A percentile compares a stretch with the other conserved stretches of the same genome.
These are phyloP conservation scores for Nicotiana noctiflora DNA, from an alignment of 257 asterid species.

Conservation along the genomic window DNA sequence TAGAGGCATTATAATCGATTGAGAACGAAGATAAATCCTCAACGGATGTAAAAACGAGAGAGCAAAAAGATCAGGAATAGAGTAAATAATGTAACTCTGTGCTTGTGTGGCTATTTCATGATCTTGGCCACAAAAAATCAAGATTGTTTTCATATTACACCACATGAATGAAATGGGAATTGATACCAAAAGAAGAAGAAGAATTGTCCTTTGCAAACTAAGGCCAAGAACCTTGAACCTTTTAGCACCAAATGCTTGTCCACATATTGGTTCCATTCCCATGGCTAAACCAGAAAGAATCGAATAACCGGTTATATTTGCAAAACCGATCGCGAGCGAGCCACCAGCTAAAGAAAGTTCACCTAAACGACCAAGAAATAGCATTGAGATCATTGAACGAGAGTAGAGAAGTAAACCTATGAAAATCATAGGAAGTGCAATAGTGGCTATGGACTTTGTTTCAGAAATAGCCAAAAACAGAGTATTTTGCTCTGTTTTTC, in stretches of 20 bases:
- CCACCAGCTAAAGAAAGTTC: slow-evolving; percentile 36
- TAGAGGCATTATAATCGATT: slow-evolving; percentile 46
- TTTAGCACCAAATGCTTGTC: slow-evolving; percentile 55
- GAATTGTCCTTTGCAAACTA: slow-evolving; percentile 33
- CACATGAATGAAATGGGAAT: slow-evolving; percentile 40
- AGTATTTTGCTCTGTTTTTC: not conserved
- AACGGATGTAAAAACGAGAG: slow-evolving; percentile 47
- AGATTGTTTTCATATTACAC: slow-evolving; percentile 38
- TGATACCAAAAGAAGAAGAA: slow-evolving; percentile 32
- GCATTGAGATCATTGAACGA: slow-evolving; percentile 9
- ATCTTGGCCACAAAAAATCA: slow-evolving; percentile 39
- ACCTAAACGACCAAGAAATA: not conserved
- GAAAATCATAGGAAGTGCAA: slow-evolving; percentile 6
- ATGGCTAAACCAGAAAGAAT: slow-evolving; percentile 51
- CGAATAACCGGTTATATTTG: slow-evolving; percentile 53
- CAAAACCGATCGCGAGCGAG: slow-evolving; percentile 41
- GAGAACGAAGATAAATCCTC: slow-evolving; percentile 41
- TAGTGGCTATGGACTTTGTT: not conserved
- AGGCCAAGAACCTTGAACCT: slow-evolving; percentile 40
- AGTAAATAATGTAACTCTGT: slow-evolving; percentile 31
- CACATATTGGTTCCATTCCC: slow-evolving; percentile 69
- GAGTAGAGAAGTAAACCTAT: not conserved
- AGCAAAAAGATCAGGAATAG: slow-evolving; percentile 39
- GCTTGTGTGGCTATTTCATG: slow-evolving; percentile 33
- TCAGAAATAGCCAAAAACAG: not conserved